Conservation (phyloP, 2,329 filamentous ascomycete species). For the Cucurbitaria berberidis region DNA sequence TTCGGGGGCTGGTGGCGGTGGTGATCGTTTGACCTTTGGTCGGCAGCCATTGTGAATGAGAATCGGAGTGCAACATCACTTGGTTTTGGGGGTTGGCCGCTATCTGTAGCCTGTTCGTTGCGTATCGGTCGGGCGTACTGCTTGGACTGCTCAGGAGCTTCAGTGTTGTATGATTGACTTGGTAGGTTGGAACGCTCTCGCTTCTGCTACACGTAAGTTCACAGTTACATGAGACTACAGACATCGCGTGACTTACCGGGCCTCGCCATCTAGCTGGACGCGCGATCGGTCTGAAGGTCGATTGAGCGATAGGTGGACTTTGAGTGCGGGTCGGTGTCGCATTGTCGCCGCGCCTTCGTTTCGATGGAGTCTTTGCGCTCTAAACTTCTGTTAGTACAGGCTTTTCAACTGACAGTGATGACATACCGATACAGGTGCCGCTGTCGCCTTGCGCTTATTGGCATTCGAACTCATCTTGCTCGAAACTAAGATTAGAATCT, state of each 20-base stretch:
- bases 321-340: not conserved
- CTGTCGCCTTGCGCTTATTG: not conserved
- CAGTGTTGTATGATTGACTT: not conserved
- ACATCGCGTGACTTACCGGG: not conserved
- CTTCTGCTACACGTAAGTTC: not conserved
- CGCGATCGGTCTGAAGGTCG: not conserved
- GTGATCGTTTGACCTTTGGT: not conserved
- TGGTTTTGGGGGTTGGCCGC: not conserved
- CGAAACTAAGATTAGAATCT: not conserved
- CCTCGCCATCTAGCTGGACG: conserved; percentile 15
- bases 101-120: not conserved
- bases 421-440: conserved; percentile 9
- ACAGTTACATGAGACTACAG: not conserved
- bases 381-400: not conserved
- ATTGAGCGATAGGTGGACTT: not conserved
- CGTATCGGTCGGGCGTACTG: not conserved
- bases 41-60: conserved; percentile 14
- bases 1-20: conserved; percentile 1
- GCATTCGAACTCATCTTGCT: not conserved
- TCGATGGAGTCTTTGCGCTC: conserved; percentile 4
- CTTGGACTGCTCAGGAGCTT: conserved; percentile 1
- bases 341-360: conserved; percentile 5
- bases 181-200: not conserved
- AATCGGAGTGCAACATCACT: conserved; percentile 21
- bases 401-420: not conserved